Evolutionary conservation across 179 eudicot species (phyloP), one percentile per base, ranked within the genome.

Genomic region (Actinidia arguta): DNA sequence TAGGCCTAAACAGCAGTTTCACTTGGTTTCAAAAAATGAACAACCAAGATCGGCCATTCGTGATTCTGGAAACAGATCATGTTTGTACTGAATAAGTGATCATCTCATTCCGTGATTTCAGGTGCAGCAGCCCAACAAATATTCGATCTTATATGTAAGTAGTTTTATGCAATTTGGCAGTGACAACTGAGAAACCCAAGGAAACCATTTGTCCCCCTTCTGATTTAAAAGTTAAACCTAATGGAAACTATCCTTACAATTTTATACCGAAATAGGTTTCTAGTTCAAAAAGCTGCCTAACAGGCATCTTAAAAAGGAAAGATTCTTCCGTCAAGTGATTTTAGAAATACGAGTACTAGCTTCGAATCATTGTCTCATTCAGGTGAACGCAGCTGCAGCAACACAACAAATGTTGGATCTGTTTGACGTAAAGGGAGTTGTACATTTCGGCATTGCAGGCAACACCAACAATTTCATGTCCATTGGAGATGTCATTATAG

Each of bases 371-470:
- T 46, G 62, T 47, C 51, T 69, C n/a, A 42, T 72, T 16, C 77
- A 84, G 86, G 74, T 81, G 68, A 85, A 84, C 47, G 87, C 84
- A 18, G 87, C 72, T 44, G 79, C 82, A 62, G 80, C 79, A 72
- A 63, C 82, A 62, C 87, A 85, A 44, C 84, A 81, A 51, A 81
- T 81, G 79, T 31, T 83, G 81, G 85, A 85, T 69, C 46, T 79
- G 17, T 85, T 85, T 16, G 56, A 85, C 58, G 58, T 85, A 20
- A 54, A 3, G 1, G 85, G 88, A 69, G 51, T 85, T 1, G 25
- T 85, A 18, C 88, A 85, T 69, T 79, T 85, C 68, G 85, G 88
- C 14, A 82, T 80, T 17, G 75, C 88, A 6, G 85, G 88, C 8
- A 85, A 80, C 25, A 58, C 74, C 8, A 85, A 85, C 55, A 51